These are phyloP conservation scores for Apodospora peruviana DNA, from an alignment of 495 filamentous ascomycete species.

Conservation along the genomic window DNA sequence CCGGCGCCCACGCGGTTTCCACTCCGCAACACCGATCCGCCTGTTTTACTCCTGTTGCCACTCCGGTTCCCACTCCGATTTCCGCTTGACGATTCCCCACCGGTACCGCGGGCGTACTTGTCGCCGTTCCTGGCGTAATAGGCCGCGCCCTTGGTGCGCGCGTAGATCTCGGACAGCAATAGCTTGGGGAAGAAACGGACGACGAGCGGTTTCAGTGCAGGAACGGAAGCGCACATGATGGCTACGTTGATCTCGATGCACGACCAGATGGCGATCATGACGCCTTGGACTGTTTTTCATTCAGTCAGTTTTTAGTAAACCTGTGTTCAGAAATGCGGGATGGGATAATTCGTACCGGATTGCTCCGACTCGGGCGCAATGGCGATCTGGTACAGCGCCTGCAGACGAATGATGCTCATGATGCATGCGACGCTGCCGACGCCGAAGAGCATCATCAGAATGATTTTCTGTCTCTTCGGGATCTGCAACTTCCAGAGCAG, in stretches of 20 bases:
- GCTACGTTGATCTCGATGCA: slow-evolving; percentile 44
- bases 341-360: slow-evolving; percentile 1
- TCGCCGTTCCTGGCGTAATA: slow-evolving; percentile 3
- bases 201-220: slow-evolving; percentile 34
- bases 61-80: not conserved
- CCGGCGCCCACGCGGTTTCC: not conserved
- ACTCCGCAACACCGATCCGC: not conserved
- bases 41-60: not conserved
- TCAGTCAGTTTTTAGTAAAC: not conserved
- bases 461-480: slow-evolving; percentile 10
- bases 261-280: slow-evolving; percentile 40
- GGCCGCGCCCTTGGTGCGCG: slow-evolving; percentile 8
- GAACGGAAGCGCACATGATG: slow-evolving; percentile 46
- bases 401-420: slow-evolving; percentile 15
- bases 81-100: not conserved
- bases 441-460: slow-evolving; percentile 17
- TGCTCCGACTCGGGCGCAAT: slow-evolving; percentile 3
- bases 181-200: slow-evolving; percentile 24
- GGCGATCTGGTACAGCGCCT: slow-evolving; percentile 9
- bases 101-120: not conserved
- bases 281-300: slow-evolving; percentile 11
- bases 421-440: slow-evolving; percentile 15
- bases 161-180: slow-evolving; percentile 12
- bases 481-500: slow-evolving; percentile 22
- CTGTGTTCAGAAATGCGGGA: not conserved